phyloP scores from a whole-genome alignment of 208 protist species.

The Zelonia costaricensis region DNA sequence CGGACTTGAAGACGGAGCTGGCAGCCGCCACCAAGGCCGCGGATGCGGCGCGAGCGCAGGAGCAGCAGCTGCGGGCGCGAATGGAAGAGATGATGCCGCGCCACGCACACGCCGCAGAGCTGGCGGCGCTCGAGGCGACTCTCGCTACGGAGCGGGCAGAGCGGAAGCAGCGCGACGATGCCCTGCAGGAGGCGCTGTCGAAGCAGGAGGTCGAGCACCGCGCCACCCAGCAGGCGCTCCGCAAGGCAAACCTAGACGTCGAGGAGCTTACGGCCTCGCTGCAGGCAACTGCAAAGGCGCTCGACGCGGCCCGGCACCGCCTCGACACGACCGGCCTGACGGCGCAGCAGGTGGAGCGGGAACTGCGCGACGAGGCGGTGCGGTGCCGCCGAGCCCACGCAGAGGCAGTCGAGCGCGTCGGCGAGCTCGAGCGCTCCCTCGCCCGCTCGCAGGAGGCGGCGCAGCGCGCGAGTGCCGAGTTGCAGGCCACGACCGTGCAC shows the following conservation, averaged over 20 bases:
- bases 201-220: constrained; percentile 27
- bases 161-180: constrained; percentile 14
- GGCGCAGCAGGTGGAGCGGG: constrained; percentile 18
- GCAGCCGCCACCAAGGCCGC: not conserved
- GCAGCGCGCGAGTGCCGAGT: constrained; percentile 23
- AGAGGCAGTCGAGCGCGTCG: constrained; percentile 16
- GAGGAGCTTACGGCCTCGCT: constrained; percentile 28
- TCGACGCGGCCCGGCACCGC: constrained; percentile 23
- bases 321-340: not conserved
- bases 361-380: constrained; percentile 26
- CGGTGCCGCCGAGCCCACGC: constrained; percentile 9
- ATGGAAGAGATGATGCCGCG: constrained; percentile 22
- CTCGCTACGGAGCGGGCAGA: constrained; percentile 4
- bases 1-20: constrained; percentile 3
- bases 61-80: constrained; percentile 17
- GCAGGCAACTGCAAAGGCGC: constrained; percentile 13
- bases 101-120: constrained; percentile 14
- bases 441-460: constrained; percentile 4
- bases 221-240: constrained; percentile 6
- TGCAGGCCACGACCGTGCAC: constrained; percentile 9
- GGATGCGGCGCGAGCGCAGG: constrained; percentile 10
- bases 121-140: constrained; percentile 22
- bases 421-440: constrained; percentile 27
- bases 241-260: constrained; percentile 12
- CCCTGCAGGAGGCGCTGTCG: constrained; percentile 5